Conservation (phyloP, 805 yeast genomes). For the Ogataea paraovalis region DNA sequence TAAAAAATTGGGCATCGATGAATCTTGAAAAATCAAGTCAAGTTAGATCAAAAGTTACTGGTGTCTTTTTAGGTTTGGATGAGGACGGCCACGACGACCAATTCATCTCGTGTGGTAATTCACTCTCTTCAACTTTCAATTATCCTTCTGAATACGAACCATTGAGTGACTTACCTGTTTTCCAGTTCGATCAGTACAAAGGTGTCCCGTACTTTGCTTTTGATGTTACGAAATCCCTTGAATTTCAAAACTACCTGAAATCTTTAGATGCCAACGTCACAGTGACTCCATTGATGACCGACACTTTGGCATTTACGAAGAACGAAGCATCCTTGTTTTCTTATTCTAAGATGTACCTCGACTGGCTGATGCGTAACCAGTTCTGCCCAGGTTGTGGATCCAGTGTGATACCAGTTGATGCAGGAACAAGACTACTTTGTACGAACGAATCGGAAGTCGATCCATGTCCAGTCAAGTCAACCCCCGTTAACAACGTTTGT, state of each 20-base stretch:
- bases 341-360: constrained; percentile 78
- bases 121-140: constrained; percentile 13
- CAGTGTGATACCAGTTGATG: constrained; percentile 55
- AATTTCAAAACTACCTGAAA: constrained; percentile 11
- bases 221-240: constrained; percentile 41
- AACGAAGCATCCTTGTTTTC: constrained; percentile 66
- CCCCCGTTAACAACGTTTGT: constrained; percentile 65
- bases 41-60: constrained; percentile 19
- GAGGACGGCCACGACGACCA: constrained; percentile 28
- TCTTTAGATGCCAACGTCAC: constrained; percentile 2
- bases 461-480: constrained; percentile 36
- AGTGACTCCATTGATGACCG: constrained; percentile 11
- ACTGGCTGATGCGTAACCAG: constrained; percentile 72
- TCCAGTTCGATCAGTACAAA: constrained; percentile 11
- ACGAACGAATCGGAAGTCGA: constrained; percentile 21
- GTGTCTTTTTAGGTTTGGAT: constrained; percentile 50
- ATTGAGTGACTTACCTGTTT: constrained; percentile 4
- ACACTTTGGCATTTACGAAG: constrained; percentile 21
- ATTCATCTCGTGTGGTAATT: constrained; percentile 18
- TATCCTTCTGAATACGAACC: constrained; percentile 1
- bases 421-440: constrained; percentile 62
- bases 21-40: constrained; percentile 11
- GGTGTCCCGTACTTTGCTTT: constrained; percentile 67
- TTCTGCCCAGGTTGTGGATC: constrained; percentile 89
- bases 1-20: constrained; percentile 20